Base-by-base conservation (phyloP, 139 green algal genomes). In the Spirogloea muscicola region DNA sequence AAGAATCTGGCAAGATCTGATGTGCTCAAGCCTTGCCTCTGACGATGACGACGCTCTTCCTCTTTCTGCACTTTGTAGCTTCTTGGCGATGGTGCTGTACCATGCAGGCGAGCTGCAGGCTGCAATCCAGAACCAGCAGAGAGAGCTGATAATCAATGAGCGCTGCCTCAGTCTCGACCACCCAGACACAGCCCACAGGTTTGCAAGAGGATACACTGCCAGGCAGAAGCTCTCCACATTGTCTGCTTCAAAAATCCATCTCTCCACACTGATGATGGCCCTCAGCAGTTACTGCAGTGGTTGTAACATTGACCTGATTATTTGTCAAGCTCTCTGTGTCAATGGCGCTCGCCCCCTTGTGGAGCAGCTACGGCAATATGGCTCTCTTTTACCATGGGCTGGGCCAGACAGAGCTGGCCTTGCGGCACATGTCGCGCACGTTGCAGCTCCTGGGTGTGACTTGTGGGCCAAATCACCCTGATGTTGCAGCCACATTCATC, bases 321-420 rank as follows among this genome's bases (percentile, higher is more conserved):
- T 55, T 55, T 55, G 46, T 21, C 21, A 55, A 21, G 21, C 21
- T 55, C 46, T 55, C 46, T 55, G 21, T 55, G 46, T 21, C 21
- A 21, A 55, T 55, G 46, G 46, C 21, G n/a, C 46, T 55, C 1
- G 10, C 58, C 6, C 2, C 9, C 36, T n/a, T n/a, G n/a, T n/a
- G n/a, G n/a, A 25, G 40, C 68, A 81, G 70, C 62, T 86, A 86
- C 69, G 81, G 81, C 37, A 84, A 86, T 66, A 58, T 86, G 48
- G 81, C 81, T 0, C 64, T 86, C 6, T 86, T 84, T 55, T 86
- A 86, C 59, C 84, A 86, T 49, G 36, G 49, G 33, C 33, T 82
- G 27, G 25, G 41, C 0, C 29, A 76, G 33, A 16, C 46, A 0
- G 58, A 81, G 49, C 76, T 76, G 2, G 39, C 76, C 0, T 51